Conservation (phyloP, 495 filamentous ascomycete species). For the Aspergillus kassunensis region DNA sequence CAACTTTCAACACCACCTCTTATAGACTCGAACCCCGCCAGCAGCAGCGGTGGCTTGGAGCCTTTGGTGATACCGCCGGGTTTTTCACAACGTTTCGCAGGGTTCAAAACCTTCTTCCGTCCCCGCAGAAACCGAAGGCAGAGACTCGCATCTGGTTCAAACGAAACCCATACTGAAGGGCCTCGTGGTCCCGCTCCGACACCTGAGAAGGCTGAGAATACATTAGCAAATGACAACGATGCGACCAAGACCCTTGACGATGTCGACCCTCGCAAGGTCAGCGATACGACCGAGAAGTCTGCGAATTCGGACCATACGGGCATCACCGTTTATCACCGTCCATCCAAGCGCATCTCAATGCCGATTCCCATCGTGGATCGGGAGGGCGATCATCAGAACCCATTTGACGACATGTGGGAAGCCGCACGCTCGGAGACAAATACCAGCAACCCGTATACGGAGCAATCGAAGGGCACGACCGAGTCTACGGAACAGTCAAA, state of each 20-base stretch:
- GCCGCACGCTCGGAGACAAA: slow-evolving; percentile 4
- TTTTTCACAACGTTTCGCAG: slow-evolving; percentile 14
- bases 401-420: slow-evolving; percentile 16
- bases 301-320: slow-evolving; percentile 29
- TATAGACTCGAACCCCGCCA: not conserved
- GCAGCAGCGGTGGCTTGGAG: not conserved
- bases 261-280: not conserved
- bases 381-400: slow-evolving; percentile 7
- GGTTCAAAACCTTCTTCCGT: slow-evolving; percentile 18
- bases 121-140: slow-evolving; percentile 10
- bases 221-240: not conserved
- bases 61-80: not conserved
- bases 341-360: slow-evolving; percentile 22
- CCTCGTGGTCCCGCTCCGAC: not conserved
- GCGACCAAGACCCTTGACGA: not conserved
- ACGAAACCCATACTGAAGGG: not conserved
- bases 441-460: slow-evolving; percentile 26
- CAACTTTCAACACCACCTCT: not conserved
- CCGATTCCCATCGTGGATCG: slow-evolving; percentile 17
- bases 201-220: not conserved
- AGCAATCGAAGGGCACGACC: slow-evolving; percentile 4
- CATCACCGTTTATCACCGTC: slow-evolving; percentile 29
- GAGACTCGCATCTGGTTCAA: not conserved
- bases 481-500: slow-evolving; percentile 14
- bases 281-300: slow-evolving; percentile 23